Evolutionary conservation across 371 early-diverging fungal genomes (phyloP).

Genomic region (Apophysomyces ossiformis): DNA sequence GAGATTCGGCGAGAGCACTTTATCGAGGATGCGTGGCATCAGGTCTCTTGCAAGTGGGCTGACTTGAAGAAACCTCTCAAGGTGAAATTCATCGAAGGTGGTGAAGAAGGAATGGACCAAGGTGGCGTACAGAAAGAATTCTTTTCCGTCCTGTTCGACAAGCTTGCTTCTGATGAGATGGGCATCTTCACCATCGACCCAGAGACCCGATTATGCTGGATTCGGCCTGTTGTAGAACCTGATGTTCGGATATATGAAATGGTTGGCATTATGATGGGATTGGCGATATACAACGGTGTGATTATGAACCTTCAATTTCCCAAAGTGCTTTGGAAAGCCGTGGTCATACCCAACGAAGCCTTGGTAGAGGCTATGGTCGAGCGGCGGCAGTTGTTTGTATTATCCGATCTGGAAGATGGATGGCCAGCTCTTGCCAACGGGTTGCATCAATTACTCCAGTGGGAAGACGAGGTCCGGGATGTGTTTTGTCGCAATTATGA

Average conservation of each 20-base stretch:
- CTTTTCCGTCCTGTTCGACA: conserved; percentile 89
- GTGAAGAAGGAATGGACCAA: conserved; percentile 91
- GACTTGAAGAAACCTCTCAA: conserved; percentile 83
- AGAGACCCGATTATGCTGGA: conserved; percentile 80
- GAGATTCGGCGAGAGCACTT: conserved; percentile 74
- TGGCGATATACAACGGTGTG: conserved; percentile 93
- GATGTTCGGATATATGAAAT: conserved; percentile 75
- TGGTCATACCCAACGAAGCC: conserved; percentile 53
- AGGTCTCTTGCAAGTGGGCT: conserved; percentile 55
- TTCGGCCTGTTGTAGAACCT: conserved; percentile 65
- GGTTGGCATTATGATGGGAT: conserved; percentile 24
- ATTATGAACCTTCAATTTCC: conserved; percentile 61
- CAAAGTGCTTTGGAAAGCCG: conserved; percentile 80
- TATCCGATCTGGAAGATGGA: conserved; percentile 62
- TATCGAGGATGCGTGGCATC: conserved; percentile 71
- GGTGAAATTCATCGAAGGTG: conserved; percentile 82
- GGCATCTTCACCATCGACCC: conserved; percentile 70
- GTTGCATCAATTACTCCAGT: conserved; percentile 71
- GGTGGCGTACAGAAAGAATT: conserved; percentile 98
- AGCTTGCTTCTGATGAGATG: conserved; percentile 83
- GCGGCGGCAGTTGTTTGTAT: conserved; percentile 39
- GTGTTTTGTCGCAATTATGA: conserved; percentile 88
- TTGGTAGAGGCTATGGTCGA: conserved; percentile 32
- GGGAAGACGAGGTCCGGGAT: conserved; percentile 84
- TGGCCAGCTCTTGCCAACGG: conserved; percentile 71